A percentile compares a stretch with the other conserved stretches of the same genome.
Conservation (phyloP, 495 filamentous ascomycete genomes). For the Pseudevernia furfuracea region DNA sequence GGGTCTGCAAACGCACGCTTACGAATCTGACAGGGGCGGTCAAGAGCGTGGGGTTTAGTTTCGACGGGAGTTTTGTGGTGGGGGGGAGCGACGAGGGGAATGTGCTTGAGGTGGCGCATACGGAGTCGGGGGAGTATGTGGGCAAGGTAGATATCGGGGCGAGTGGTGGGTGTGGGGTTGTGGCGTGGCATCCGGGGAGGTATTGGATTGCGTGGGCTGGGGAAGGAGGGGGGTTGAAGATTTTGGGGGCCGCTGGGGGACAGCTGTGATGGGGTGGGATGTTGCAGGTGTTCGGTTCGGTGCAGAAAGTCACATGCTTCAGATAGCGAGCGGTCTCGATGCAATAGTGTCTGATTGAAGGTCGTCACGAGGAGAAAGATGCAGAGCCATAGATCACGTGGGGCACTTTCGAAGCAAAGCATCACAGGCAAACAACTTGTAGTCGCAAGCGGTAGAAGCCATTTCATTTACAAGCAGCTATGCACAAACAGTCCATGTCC, state of each 20-base stretch:
- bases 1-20: constrained; percentile 79
- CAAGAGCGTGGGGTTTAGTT: constrained; percentile 79
- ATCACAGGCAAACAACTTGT: neutral
- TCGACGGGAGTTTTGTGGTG: constrained; percentile 80
- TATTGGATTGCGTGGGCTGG: constrained; percentile 89
- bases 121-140: constrained; percentile 80
- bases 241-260: constrained; percentile 58
- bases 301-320: neutral
- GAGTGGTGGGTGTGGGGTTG: constrained; percentile 42
- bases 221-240: constrained; percentile 72
- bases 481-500: constrained; percentile 15
- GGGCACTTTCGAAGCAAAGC: neutral
- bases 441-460: neutral
- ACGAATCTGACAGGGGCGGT: constrained; percentile 71
- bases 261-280: constrained; percentile 25
- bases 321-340: neutral
- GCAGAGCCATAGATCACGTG: neutral
- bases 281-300: neutral
- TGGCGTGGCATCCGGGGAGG: constrained; percentile 83
- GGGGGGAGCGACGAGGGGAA: constrained; percentile 75
- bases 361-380: neutral
- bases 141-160: constrained; percentile 62
- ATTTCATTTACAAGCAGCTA: constrained; percentile 15
- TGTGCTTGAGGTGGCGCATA: constrained; percentile 49
- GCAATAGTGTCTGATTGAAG: neutral